A percentile compares a stretch with the other conserved stretches of the same genome.
Evolutionary conservation across 139 green algal genomes (phyloP).

Genomic region (Astrephomene gubernaculifera): DNA sequence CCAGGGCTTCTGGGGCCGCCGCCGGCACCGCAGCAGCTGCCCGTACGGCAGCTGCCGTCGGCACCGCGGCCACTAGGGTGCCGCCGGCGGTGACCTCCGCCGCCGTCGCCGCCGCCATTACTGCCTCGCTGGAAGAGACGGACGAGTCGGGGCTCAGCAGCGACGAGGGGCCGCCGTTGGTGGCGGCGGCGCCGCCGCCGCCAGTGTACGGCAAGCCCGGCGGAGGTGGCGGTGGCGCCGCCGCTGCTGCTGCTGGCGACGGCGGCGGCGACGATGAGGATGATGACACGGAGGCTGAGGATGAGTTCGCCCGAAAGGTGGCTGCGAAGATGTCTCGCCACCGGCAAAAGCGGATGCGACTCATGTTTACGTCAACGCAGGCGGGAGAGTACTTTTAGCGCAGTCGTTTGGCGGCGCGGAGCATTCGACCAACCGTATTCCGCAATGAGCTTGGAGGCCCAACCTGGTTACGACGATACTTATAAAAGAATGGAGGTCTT

Average conservation of each 20-base stretch:
- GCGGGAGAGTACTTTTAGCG: neutral
- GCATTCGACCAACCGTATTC: too few relatives aligned
- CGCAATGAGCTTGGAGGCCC: too few relatives aligned
- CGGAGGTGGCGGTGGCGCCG: neutral
- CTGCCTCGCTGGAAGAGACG: neutral
- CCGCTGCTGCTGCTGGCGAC: neutral
- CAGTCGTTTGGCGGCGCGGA: too few relatives aligned
- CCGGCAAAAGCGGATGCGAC: constrained; percentile 16
- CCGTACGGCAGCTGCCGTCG: neutral
- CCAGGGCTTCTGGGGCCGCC: too few relatives aligned
- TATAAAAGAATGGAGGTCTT: too few relatives aligned
- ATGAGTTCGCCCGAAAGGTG: constrained; percentile 2
- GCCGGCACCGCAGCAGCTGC: neutral
- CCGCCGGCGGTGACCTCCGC: too few relatives aligned
- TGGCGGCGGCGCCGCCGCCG: too few relatives aligned
- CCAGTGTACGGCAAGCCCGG: neutral
- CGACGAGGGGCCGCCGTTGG: neutral
- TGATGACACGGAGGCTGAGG: neutral
- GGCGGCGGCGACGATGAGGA: neutral
- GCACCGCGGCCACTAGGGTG: too few relatives aligned
- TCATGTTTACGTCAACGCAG: constrained; percentile 1
- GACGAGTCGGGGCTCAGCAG: neutral
- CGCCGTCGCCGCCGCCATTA: neutral
- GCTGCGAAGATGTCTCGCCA: constrained; percentile 12
- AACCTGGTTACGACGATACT: too few relatives aligned